A percentile compares a stretch with the other conserved stretches of the same genome.
phyloP scores from a whole-genome alignment of 345 rosid species.

The Brassica cretica region DNA sequence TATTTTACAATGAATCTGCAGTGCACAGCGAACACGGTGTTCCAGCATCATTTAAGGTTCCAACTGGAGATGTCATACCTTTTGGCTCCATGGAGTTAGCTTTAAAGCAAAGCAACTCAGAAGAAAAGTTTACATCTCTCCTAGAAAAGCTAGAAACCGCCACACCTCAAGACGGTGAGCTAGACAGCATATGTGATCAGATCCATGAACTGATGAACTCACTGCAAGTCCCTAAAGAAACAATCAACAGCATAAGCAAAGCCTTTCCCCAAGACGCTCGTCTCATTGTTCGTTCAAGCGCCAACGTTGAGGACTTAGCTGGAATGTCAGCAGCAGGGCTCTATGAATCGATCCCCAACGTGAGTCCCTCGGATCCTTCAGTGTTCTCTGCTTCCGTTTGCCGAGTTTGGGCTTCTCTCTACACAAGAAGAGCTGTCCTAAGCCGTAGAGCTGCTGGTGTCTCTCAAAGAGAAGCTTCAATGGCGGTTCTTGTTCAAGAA shows the following conservation, averaged over 20 bases:
- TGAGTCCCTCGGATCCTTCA: conserved; percentile 63
- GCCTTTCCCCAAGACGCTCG: conserved; percentile 54
- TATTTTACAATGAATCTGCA: conserved; percentile 38
- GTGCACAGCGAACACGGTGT: conserved; percentile 78
- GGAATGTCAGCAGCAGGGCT: conserved; percentile 99
- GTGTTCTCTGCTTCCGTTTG: conserved; percentile 64
- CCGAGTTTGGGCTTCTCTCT: conserved; percentile 93
- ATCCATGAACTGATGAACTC: conserved; percentile 72
- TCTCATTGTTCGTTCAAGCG: conserved; percentile 93
- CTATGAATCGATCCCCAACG: conserved; percentile 92
- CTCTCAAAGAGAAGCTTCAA: conserved; percentile 76
- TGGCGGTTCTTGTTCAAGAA: conserved; percentile 96
- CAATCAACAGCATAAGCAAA: conserved; percentile 48
- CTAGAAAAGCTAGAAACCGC: conserved; percentile 72
- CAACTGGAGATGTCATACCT: conserved; percentile 78
- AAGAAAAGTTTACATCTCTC: conserved; percentile 54
- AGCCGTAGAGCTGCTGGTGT: conserved; percentile 87
- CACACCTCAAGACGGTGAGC: conserved; percentile 61
- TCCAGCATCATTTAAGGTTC: conserved; percentile 81
- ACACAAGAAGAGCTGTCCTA: conserved; percentile 91
- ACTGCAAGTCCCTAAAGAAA: conserved; percentile 57
- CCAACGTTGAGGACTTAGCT: conserved; percentile 93
- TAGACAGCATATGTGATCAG: conserved; percentile 61
- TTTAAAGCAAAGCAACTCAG: conserved; percentile 52
- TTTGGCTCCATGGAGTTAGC: conserved; percentile 91